phyloP scores from a whole-genome alignment of 192 early-diverging fungal species.

The Coemansia pectinata region DNA sequence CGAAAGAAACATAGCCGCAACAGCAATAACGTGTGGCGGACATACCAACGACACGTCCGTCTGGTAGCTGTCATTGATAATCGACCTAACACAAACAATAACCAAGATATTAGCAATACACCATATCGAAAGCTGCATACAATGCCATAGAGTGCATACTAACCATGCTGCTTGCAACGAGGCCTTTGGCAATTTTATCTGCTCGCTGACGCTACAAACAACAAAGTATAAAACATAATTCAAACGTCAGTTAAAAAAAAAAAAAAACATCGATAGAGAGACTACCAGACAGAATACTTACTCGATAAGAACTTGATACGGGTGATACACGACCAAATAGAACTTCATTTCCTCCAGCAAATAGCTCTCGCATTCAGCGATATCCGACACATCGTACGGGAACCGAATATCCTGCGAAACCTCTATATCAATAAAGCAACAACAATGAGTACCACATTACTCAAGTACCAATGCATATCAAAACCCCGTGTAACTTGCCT shows the following conservation, averaged over 20 bases:
- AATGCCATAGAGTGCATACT: constrained; percentile 1
- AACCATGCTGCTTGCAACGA: constrained; percentile 57
- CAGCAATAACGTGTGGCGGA: constrained; percentile 86
- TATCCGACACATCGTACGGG: constrained; percentile 67
- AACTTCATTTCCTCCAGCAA: constrained; percentile 90
- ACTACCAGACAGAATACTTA: constrained; percentile 34
- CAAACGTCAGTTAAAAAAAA: background rate
- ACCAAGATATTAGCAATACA: background rate
- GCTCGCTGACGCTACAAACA: constrained; percentile 28
- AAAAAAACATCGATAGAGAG: background rate
- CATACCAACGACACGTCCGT: constrained; percentile 82
- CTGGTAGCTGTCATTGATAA: constrained; percentile 82
- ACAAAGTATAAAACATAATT: background rate
- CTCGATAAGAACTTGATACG: constrained; percentile 76
- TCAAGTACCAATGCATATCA: no score
- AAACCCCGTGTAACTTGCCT: constrained; percentile 21
- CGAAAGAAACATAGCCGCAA: constrained; percentile 73
- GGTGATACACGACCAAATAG: constrained; percentile 85
- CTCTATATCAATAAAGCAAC: constrained; percentile 9
- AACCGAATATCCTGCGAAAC: constrained; percentile 44
- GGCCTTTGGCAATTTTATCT: constrained; percentile 33
- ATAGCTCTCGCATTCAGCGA: constrained; percentile 94
- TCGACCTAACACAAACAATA: constrained; percentile 43
- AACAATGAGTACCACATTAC: no score
- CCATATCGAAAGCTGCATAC: background rate